Conservation (phyloP, 2,329 filamentous ascomycete species). For the Juglanconis juglandina region DNA sequence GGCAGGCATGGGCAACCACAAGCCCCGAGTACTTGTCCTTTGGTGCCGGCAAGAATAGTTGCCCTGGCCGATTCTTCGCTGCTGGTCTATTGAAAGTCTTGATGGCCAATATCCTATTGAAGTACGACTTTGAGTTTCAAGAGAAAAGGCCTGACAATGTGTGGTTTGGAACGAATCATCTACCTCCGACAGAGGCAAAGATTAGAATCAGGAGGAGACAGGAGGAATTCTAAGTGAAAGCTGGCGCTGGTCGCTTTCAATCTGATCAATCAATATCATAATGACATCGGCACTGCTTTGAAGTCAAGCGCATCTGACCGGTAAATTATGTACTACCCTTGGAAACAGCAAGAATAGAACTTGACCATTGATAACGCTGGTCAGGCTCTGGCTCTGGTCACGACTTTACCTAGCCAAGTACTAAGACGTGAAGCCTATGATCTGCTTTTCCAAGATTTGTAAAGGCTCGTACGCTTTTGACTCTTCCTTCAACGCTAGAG, state of each 20-base stretch:
- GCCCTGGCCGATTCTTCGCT: conserved; percentile 39
- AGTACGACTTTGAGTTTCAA: conserved; percentile 26
- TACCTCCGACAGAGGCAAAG: conserved; percentile 28
- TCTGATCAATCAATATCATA: neutral
- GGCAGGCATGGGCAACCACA: conserved; percentile 28
- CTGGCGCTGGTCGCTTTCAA: neutral
- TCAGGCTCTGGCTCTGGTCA: neutral
- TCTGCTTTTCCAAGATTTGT: neutral
- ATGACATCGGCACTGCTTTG: neutral
- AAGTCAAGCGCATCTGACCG: neutral
- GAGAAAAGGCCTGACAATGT: conserved; percentile 27
- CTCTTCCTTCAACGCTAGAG: neutral
- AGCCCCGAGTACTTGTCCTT: conserved; percentile 31
- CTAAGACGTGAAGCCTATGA: neutral
- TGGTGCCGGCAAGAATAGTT: conserved; percentile 37
- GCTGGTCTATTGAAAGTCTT: conserved; percentile 33
- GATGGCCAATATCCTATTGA: conserved; percentile 24
- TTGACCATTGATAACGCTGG: neutral
- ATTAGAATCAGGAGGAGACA: conserved; percentile 25
- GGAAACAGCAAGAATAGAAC: neutral
- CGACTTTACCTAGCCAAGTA: too few relatives aligned
- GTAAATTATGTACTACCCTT: neutral
- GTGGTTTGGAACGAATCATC: conserved; percentile 27
- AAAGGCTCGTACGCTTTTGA: neutral
- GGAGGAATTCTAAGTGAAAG: neutral